Evolutionary conservation across 306 rosid genomes (phyloP), one percentile per base, ranked within the genome.

Genomic region (Dryas alaskensis): DNA sequence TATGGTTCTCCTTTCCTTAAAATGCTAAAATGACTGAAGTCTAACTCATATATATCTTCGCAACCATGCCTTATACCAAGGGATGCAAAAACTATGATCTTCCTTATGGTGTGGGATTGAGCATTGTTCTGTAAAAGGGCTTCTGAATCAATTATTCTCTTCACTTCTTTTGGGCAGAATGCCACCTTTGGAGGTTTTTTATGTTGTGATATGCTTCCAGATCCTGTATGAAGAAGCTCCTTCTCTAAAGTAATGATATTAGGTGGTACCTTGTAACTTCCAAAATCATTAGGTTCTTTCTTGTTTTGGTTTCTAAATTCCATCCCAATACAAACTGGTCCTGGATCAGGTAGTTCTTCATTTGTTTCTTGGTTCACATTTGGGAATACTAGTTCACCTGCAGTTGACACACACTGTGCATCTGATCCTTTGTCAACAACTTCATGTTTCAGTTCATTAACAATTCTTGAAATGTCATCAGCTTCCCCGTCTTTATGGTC

Each of bases 51-150:
- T 76, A 92, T 86, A 68, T 92, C 98, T 68, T 90, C 98, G 78
- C 93, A 87, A 8, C 96, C 97, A 70, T 92, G 96, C 79, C 97
- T 87, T 82, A 85, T 86, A 22, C 97, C 95, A 78, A 92, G 97
- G 70, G 91, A 86, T 76, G 95, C 88, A 80, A 92, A 92, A 76
- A 90, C 92, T 70, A 92, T 73, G 42, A 92, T 87, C 84, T 92
- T 92, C 85, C 97, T 90, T 70, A 83, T 65, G 19, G 98, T 92
- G 80, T 92, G 98, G 16, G 89, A 84, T 60, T 89, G 96, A 67
- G 90, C 98, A 79, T 90, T 87, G 62, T 78, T 86, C 68, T 80
- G 81, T 48, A 49, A 42, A 60, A 92, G 84, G 52, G 75, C 73
- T 73, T 87, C 90, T 3, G 83, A 89, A 62, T 83, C 90, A 65